phyloP scores from a whole-genome alignment of 2,329 filamentous ascomycete genomes.

The Fusarium decemcellulare region DNA sequence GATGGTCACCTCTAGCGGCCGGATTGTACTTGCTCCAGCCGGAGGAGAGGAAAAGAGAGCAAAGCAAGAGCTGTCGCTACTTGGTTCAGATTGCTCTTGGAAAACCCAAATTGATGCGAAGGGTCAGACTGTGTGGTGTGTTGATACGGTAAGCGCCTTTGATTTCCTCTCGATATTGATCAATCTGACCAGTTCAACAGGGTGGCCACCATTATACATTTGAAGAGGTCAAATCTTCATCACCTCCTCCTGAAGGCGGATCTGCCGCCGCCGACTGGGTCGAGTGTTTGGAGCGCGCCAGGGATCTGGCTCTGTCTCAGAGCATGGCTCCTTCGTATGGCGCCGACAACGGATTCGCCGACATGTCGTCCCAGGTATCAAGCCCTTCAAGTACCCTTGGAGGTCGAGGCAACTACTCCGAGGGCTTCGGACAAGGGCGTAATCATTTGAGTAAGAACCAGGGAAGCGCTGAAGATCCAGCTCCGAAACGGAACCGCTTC shows the following conservation, averaged over 20 bases:
- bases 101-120: conserved; percentile 87
- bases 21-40: conserved; percentile 90
- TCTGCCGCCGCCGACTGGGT: conserved; percentile 91
- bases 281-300: conserved; percentile 87
- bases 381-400: conserved; percentile 84
- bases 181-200: conserved; percentile 60
- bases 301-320: conserved; percentile 85
- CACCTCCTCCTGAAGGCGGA: conserved; percentile 69
- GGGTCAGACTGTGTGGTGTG: conserved; percentile 88
- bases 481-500: conserved; percentile 76
- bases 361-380: conserved; percentile 79
- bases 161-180: background rate
- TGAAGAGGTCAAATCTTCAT: conserved; percentile 85
- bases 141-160: conserved; percentile 85
- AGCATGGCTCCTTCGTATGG: conserved; percentile 76
- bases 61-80: conserved; percentile 91
- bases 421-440: conserved; percentile 66
- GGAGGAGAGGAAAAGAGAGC: conserved; percentile 96
- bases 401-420: conserved; percentile 66
- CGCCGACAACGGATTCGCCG: conserved; percentile 76
- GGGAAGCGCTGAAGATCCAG: conserved; percentile 66
- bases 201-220: conserved; percentile 92
- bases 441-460: conserved; percentile 73
- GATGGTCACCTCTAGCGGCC: conserved; percentile 92
- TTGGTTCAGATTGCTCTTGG: conserved; percentile 83